phyloP scores from a whole-genome alignment of 2,329 filamentous ascomycete genomes.

The Metarhizium sp. region DNA sequence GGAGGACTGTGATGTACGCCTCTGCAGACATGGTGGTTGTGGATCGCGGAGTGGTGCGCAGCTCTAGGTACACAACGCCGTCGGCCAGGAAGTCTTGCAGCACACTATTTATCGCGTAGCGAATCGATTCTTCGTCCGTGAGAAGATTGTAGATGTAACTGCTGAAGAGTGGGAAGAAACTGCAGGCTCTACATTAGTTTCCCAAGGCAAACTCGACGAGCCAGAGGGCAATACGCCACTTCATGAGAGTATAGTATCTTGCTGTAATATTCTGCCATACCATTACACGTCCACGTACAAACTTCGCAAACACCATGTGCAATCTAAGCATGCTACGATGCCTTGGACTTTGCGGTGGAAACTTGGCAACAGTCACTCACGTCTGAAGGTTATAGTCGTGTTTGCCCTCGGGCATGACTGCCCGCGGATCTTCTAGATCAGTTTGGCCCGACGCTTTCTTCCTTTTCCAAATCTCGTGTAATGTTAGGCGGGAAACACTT shows the following conservation, averaged over 20 bases:
- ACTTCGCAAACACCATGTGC: neutral
- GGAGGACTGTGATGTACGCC: constrained; percentile 56
- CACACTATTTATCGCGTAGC: constrained; percentile 55
- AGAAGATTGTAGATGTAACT: constrained; percentile 72
- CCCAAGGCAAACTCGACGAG: too few species aligned
- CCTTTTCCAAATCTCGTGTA: constrained; percentile 63
- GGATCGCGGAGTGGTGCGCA: constrained; percentile 68
- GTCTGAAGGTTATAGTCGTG: constrained; percentile 61
- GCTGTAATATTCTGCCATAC: too few species aligned
- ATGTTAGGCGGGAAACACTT: constrained; percentile 61
- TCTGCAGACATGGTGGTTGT: constrained; percentile 49
- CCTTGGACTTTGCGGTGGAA: neutral
- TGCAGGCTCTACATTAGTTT: constrained; percentile 17
- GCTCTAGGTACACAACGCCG: constrained; percentile 68
- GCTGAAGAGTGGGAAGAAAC: constrained; percentile 72
- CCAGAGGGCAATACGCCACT: neutral
- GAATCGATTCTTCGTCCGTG: constrained; percentile 50
- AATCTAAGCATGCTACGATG: neutral
- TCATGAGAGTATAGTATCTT: neutral
- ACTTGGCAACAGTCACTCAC: constrained; percentile 31
- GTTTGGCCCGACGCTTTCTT: constrained; percentile 46
- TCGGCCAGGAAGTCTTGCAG: constrained; percentile 58
- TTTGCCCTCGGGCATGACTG: constrained; percentile 61
- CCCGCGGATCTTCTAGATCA: constrained; percentile 55
- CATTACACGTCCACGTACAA: neutral